Evolutionary conservation across 148 eudicot genomes (phyloP), one percentile per base, ranked within the genome.

Genomic region (Pouteria glomerata): DNA sequence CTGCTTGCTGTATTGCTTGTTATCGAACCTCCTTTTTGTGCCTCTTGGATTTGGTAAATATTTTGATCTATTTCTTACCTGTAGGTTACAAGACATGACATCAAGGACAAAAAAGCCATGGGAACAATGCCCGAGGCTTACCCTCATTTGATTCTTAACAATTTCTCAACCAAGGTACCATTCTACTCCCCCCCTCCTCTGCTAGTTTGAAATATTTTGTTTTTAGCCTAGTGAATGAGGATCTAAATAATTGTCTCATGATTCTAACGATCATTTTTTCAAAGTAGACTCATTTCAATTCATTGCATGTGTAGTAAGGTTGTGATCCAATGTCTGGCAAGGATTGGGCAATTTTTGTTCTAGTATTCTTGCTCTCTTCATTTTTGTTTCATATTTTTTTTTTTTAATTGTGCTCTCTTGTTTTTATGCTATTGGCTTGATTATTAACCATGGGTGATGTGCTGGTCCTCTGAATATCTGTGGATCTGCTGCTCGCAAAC

Each of bases 61-160:
- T 66, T 74, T 57, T 66, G 33, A 74, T 44, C 41, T 61, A 42
- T 41, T 27, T 34, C 18, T 74, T 65, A 16, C 73, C 21, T 87
- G 68, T 65, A 95, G 99, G 99, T 95, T 42, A 95, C 96, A 35
- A 91, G 99, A 73, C 99, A 95, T 80, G 97, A 91, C 78, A 88
- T 89, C 58, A 95, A 95, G 80, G 99, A 95, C 79, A 91, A 84
- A 76, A 84, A 89, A 63, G 83, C 93, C n/a, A 88, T 95, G 53
- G 99, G 99, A 70, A 95, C 96, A 12, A 90, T 95, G 93, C 89
- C 99, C 16, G 96, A 91, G 81, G 96, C 86, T 58, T 86, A 91
- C 77, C 99, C 99, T 42, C 97, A 89, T 88, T 79, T 95, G 68
- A 80, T 95, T 70, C 86, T 90, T 21, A 73, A 87, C 67, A 95